Evolutionary conservation across 2,329 filamentous ascomycete species (phyloP).

Genomic region (Xylariales sp.): DNA sequence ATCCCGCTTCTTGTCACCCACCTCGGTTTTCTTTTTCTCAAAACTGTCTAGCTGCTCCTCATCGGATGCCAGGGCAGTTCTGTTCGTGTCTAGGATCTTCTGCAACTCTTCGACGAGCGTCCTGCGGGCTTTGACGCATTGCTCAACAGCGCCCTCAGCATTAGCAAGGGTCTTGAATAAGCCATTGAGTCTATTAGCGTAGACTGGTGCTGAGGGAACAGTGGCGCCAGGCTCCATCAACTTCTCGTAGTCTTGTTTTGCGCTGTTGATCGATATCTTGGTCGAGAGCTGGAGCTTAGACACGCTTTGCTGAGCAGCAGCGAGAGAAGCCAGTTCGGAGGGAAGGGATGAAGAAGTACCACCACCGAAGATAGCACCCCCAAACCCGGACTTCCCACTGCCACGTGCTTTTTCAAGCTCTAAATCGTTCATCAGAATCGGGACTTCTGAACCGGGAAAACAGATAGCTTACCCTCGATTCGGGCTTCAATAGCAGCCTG

Average conservation of each 20-base stretch:
- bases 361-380: slow-evolving; percentile 65
- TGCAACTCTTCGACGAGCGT: slow-evolving; percentile 76
- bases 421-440: slow-evolving; percentile 28
- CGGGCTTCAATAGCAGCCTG: slow-evolving; percentile 76
- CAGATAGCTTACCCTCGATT: slow-evolving; percentile 71
- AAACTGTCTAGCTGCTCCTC: slow-evolving; percentile 62
- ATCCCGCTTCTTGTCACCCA: slow-evolving; percentile 78
- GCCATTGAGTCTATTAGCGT: slow-evolving; percentile 82
- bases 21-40: slow-evolving; percentile 60
- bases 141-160: slow-evolving; percentile 83
- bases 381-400: slow-evolving; percentile 45
- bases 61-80: slow-evolving; percentile 64
- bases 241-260: slow-evolving; percentile 80
- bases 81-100: slow-evolving; percentile 72
- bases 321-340: slow-evolving; percentile 70
- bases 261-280: slow-evolving; percentile 62
- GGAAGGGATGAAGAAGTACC: slow-evolving; percentile 57
- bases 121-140: slow-evolving; percentile 81
- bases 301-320: slow-evolving; percentile 67
- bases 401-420: slow-evolving; percentile 60
- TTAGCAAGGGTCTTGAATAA: slow-evolving; percentile 85
- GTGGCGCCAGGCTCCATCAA: slow-evolving; percentile 66
- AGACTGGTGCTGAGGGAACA: slow-evolving; percentile 78
- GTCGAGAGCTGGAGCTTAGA: slow-evolving; percentile 67
- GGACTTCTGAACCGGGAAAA: too few relatives aligned